phyloP scores from a whole-genome alignment of 176 grass and related monocot species.

The Secale cereale region DNA sequence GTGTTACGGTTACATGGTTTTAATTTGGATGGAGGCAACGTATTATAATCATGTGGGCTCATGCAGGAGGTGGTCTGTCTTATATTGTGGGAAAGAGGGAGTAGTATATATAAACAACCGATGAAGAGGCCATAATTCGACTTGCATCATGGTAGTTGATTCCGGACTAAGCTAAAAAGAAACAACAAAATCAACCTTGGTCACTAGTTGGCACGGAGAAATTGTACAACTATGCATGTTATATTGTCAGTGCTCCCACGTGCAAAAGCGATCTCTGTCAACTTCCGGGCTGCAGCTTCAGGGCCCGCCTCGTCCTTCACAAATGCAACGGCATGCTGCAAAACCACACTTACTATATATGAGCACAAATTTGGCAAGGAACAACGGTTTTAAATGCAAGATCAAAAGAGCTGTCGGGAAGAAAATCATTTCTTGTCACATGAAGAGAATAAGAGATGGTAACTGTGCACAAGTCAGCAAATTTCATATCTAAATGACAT shows the following conservation, averaged over 20 bases:
- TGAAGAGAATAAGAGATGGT: background rate
- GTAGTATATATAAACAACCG: no score
- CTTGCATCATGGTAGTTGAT: no score
- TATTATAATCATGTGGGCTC: no score
- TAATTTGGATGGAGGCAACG: no score
- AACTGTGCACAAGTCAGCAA: background rate
- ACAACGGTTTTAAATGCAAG: background rate
- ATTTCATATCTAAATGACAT: background rate
- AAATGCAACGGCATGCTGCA: slow-evolving; percentile 66
- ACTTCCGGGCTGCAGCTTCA: slow-evolving; percentile 66
- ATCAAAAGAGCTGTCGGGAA: background rate
- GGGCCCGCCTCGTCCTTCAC: slow-evolving; percentile 55
- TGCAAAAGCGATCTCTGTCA: slow-evolving; percentile 61
- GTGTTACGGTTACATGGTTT: no score
- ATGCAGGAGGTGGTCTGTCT: no score
- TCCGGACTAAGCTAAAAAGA: no score
- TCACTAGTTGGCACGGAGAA: slow-evolving; percentile 51
- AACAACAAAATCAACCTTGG: slow-evolving; percentile 42
- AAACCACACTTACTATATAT: slow-evolving; percentile 12
- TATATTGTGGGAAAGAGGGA: no score
- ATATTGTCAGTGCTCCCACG: slow-evolving; percentile 73
- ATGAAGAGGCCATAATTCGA: no score
- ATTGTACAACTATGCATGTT: slow-evolving; percentile 78
- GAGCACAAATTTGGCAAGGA: background rate
- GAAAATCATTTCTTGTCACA: background rate